These are phyloP conservation scores for Hyphopichia fennica DNA, from an alignment of 1,139 yeast species.

Conservation along the genomic window DNA sequence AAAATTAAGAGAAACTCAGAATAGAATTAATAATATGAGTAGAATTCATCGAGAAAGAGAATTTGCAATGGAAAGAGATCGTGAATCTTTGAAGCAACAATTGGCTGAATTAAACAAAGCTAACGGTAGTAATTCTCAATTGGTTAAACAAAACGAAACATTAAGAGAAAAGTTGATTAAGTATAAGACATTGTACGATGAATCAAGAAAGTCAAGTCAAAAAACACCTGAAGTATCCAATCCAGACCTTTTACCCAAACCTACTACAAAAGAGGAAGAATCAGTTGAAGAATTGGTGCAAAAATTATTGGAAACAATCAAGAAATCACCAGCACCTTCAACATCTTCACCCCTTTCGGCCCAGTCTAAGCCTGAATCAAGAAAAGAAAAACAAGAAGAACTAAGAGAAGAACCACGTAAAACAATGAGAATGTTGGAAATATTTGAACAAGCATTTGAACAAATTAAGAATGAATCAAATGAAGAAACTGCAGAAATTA, in stretches of 20 bases:
- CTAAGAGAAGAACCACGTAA: not conserved
- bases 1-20: not conserved
- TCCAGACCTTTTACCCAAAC: not conserved
- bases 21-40: not conserved
- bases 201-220: not conserved
- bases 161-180: constrained; percentile 34
- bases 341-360: no score
- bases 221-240: not conserved
- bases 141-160: constrained; percentile 27
- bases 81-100: not conserved
- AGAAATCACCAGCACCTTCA: no score
- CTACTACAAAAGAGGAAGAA: not conserved
- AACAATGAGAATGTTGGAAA: not conserved
- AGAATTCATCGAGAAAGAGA: not conserved
- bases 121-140: not conserved
- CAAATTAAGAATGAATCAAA: not conserved
- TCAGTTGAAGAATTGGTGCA: not conserved
- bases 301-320: not conserved
- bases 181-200: constrained; percentile 32
- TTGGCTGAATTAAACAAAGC: not conserved
- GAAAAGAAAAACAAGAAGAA: not conserved
- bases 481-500: not conserved
- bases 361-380: not conserved
- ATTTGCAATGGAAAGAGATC: not conserved
- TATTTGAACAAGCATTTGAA: constrained; percentile 1